A percentile compares a stretch with the other conserved stretches of the same genome.
These are phyloP conservation scores for Arctostaphylos glauca DNA, from an alignment of 148 eudicot species.

Conservation along the genomic window DNA sequence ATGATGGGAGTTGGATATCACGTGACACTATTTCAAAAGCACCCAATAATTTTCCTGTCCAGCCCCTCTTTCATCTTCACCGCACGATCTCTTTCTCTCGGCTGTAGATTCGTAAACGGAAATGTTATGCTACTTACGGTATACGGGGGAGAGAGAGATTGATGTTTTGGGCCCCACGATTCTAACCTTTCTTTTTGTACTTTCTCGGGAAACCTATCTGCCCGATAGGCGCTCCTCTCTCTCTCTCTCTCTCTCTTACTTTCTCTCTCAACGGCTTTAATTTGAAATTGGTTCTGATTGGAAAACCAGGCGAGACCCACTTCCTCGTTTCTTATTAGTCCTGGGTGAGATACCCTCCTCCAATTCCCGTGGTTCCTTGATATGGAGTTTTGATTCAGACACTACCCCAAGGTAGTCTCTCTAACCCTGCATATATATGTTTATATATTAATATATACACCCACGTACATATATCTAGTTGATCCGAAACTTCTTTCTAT, in stretches of 20 bases:
- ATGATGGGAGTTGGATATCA: no score
- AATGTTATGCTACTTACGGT: no score
- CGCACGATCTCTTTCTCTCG: no score
- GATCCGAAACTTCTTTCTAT: not conserved
- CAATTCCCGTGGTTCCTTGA: not conserved
- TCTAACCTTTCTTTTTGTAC: not conserved
- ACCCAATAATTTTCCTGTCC: no score
- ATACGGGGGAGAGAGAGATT: not conserved
- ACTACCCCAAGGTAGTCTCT: not conserved
- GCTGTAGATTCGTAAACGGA: no score
- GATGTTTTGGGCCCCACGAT: not conserved
- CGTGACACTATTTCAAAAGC: no score
- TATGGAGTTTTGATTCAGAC: not conserved
- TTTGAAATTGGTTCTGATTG: conserved; percentile 6
- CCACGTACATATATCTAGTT: not conserved
- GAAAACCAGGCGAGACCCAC: conserved; percentile 1
- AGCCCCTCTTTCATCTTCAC: no score
- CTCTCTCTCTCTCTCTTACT: not conserved
- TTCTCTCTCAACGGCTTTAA: not conserved
- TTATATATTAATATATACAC: not conserved
- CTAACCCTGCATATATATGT: no score
- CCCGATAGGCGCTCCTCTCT: not conserved
- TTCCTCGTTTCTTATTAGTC: not conserved
- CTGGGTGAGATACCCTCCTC: not conserved
- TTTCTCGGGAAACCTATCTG: not conserved